Evolutionary conservation across 257 asterid species (phyloP).

Genomic region (Przewalskia tangutica): DNA sequence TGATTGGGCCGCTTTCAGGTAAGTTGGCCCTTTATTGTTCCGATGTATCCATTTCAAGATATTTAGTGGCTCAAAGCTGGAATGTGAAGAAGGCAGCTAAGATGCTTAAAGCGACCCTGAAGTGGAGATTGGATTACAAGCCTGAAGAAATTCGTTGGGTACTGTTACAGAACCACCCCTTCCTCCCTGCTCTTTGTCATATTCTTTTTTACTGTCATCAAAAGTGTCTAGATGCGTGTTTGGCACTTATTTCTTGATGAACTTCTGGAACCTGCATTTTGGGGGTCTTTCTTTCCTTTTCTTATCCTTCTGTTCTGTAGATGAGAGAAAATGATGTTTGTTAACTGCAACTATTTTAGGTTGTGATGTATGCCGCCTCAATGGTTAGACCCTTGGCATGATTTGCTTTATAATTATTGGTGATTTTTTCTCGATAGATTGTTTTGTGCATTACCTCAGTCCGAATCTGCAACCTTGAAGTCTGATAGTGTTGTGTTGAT

Average conservation of each 20-base stretch:
- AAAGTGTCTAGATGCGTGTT: background rate
- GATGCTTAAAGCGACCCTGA: conserved; percentile 73
- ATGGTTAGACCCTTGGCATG: background rate
- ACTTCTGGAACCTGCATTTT: background rate
- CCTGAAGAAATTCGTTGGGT: conserved; percentile 91
- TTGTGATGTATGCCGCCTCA: background rate
- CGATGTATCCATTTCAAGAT: conserved; percentile 58
- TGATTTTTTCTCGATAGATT: background rate
- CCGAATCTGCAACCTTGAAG: background rate
- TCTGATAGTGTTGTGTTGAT: background rate
- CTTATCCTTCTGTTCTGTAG: background rate
- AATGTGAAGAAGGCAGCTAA: conserved; percentile 79
- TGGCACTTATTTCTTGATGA: background rate
- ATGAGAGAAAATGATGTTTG: no score
- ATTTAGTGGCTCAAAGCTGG: conserved; percentile 80
- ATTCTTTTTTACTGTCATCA: background rate
- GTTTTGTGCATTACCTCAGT: background rate
- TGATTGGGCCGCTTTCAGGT: conserved; percentile 61
- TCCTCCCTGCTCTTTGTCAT: background rate
- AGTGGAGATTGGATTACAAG: conserved; percentile 72
- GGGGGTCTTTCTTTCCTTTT: background rate
- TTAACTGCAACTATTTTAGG: no score
- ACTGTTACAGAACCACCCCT: background rate
- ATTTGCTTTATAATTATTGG: background rate
- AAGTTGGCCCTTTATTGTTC: conserved; percentile 52